Base-by-base conservation (phyloP, 768 basidiomycete genomes). In the Boletus fagicola region DNA sequence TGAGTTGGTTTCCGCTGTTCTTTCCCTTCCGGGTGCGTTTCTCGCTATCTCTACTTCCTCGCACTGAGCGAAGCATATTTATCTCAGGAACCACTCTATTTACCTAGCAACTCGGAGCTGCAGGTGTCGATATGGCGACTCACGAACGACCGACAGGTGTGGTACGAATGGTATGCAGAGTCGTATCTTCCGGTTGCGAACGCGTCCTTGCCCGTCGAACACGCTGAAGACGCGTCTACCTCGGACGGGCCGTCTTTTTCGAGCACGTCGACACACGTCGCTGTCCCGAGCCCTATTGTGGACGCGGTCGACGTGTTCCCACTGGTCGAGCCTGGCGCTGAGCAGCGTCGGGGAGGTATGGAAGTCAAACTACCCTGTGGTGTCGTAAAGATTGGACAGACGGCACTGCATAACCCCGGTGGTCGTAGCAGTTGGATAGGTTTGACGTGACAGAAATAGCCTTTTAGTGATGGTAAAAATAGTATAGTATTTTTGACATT, bases 121-220 rank as follows among this genome's bases (percentile, higher is more conserved):
- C 89, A 92, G 58, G 92, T 98, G 5, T 90, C 90, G 24, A 83
- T 99, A 28, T 99, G 97, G 95, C 86, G 97, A 26, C 74, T 97
- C 60, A 96, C 94, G 2, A 91, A 90, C 72, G 82, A 87, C 54
- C 84, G 85, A 18, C 88, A 90, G 63, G 91, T 99, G 15, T 99
- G 97, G 97, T 98, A 98, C 73, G 97, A 98, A 74, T 99, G 97
- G 97, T 87, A 90, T 67, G 94, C 94, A 0, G 95, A 98, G 67
- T 87, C 93, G 18, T 98, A 92, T 76, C 77, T 98, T 51, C 83
- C 90, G 5, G 77, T 87, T 18, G 77, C 82, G 35, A 72, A 71
- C 40, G 66, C 68, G 36, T 54, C 72, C 65, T 54, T 46, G 54
- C 58, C 55, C 2, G n/a, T 47, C 38, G 72, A 63, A 18, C 57